Conservation (phyloP, 306 rosid genomes). For the Parietaria judaica region DNA sequence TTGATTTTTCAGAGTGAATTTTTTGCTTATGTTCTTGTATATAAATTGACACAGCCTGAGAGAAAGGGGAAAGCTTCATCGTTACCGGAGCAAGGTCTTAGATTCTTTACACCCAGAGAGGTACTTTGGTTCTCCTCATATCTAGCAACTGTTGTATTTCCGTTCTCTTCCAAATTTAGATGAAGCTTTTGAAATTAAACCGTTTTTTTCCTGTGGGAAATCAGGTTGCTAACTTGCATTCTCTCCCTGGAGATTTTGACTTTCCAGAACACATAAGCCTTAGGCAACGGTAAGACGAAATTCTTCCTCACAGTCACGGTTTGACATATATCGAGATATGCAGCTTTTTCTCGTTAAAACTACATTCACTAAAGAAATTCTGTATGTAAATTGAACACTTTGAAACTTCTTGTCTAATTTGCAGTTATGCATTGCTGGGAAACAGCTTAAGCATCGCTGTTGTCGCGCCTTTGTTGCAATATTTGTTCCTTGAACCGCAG, state of each 20-base stretch:
- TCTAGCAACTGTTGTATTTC: constrained; percentile 4
- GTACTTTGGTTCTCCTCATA: constrained; percentile 29
- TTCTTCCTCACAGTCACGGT: not conserved
- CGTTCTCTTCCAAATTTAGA: not conserved
- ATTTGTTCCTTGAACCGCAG: constrained; percentile 48
- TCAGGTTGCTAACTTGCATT: constrained; percentile 86
- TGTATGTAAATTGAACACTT: too few relatives aligned
- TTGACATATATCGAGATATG: too few relatives aligned
- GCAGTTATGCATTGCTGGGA: constrained; percentile 82
- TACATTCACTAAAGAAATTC: too few relatives aligned
- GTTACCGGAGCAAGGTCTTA: constrained; percentile 62
- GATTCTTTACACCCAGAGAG: constrained; percentile 89
- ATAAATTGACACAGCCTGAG: constrained; percentile 42
- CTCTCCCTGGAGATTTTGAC: constrained; percentile 66
- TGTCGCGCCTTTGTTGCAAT: constrained; percentile 67
- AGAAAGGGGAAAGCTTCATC: constrained; percentile 56
- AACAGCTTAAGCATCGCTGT: constrained; percentile 83
- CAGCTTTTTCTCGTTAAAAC: not conserved
- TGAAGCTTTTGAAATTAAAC: constrained; percentile 1
- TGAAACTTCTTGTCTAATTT: not conserved
- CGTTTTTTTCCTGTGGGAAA: not conserved
- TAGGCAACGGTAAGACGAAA: constrained; percentile 55
- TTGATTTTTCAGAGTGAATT: too few relatives aligned
- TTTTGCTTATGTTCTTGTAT: too few relatives aligned
- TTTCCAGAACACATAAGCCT: constrained; percentile 77